Evolutionary conservation across 371 early-diverging fungal species (phyloP), one percentile per base, ranked within the genome.

Genomic region (Funneliformis caledonium): DNA sequence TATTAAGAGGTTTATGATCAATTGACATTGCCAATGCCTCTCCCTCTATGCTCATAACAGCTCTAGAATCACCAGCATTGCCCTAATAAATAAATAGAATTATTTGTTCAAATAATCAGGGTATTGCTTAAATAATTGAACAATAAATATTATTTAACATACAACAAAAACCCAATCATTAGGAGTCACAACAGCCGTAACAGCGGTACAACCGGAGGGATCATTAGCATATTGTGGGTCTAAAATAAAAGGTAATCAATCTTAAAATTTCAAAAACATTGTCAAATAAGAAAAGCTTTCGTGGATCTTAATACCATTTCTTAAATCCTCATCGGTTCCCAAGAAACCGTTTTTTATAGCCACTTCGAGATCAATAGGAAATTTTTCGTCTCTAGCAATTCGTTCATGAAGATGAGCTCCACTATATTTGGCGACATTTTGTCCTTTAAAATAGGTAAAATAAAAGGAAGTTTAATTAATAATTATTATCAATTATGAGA

Each of bases 41-140:
- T 14, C 99, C 99, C 47, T 88, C 83, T 56, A 84, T 83, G 82
- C 93, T 90, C 37, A 98, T 83, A 62, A 98, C 92, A 43, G 95
- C 94, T 47, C 99, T 92, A 61, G 97, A 97, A 87, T 98, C 99
- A 65, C 99, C 99, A 12, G 97, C 97, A 82, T 98, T 98, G 62
- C 92, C 95, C 90, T 92, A 84, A 16, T 72, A 77, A 73, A 67
- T 80, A 47, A 78, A 52, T 1, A 77, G 37, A 42, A 56, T 16
- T 56, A 56, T 56, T 56, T 19, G 16, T 19, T 56, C 19, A 19
- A 52, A 14, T 14, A 52, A 52, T 52, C 14, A 16, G 0, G 5
- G 2, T 16, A 11, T 48, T 50, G 16, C 14, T 5, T 16, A 52
- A 14, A 56, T 19, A 19, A 56, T 7, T 3, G 47, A 47, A 47